Percentiles rank a stretch among this genome's conserved stretches.
phyloP scores from a whole-genome alignment of 1,139 yeast genomes.

The Kodamaea suecica region DNA sequence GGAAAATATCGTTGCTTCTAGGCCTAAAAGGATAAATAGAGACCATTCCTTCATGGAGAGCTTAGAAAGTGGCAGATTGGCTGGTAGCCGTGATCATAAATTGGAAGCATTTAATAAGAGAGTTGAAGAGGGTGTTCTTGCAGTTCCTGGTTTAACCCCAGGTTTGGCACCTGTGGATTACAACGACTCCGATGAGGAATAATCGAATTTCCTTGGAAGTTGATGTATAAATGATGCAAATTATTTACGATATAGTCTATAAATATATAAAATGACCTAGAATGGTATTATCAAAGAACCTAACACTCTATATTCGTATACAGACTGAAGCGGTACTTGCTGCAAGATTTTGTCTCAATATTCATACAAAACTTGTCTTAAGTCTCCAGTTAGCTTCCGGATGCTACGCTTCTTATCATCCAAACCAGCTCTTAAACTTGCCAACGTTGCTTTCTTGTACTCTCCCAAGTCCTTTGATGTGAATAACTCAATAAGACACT shows the following conservation, averaged over 20 bases:
- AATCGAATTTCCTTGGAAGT: conserved; percentile 9
- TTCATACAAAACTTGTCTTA: conserved; percentile 74
- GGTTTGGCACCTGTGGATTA: conserved; percentile 88
- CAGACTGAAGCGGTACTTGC: no score
- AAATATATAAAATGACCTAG: not conserved
- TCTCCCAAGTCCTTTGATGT: conserved; percentile 43
- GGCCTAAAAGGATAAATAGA: conserved; percentile 21
- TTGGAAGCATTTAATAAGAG: conserved; percentile 42
- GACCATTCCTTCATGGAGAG: conserved; percentile 11
- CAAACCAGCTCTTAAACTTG: conserved; percentile 48
- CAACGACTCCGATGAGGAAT: conserved; percentile 45
- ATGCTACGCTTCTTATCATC: conserved; percentile 77
- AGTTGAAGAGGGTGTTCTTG: conserved; percentile 40
- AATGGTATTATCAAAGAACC: no score
- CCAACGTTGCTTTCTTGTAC: conserved; percentile 50
- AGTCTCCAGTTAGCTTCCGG: conserved; percentile 71
- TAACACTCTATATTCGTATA: no score
- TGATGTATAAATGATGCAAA: no score
- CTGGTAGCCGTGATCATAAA: conserved; percentile 23
- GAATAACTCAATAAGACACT: conserved; percentile 52
- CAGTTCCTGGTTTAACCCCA: conserved; percentile 77
- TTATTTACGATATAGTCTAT: conserved; percentile 1
- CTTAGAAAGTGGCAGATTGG: conserved; percentile 10
- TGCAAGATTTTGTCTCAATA: no score
- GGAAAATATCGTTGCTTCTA: conserved; percentile 23